Conservation (phyloP, 768 basidiomycete species). For the Sporobolomyces phaffii region DNA sequence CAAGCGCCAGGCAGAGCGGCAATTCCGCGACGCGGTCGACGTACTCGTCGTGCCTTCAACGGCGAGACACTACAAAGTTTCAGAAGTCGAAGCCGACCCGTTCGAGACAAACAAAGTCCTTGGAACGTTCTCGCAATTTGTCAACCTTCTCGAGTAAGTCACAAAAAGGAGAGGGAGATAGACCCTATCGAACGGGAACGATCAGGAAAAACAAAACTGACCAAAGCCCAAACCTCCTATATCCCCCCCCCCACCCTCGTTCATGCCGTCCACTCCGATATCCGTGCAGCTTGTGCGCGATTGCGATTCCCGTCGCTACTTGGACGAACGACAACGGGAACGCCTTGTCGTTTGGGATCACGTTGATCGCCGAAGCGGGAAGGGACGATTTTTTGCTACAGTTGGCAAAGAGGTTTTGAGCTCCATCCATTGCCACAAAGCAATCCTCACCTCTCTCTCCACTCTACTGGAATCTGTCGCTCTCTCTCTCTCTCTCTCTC, state of each 20-base stretch:
- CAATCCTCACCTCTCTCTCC: too few species aligned
- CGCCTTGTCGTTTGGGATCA: slow-evolving; percentile 12
- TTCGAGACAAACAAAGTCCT: slow-evolving; percentile 10
- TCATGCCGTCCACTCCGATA: neutral
- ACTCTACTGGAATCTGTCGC: too few species aligned
- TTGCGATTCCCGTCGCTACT: neutral
- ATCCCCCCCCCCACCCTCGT: too few species aligned
- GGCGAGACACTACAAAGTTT: neutral
- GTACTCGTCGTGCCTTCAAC: slow-evolving; percentile 7
- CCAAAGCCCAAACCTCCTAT: too few species aligned
- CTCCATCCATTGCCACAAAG: too few species aligned
- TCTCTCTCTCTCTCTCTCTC: too few species aligned
- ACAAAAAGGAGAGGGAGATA: too few species aligned
- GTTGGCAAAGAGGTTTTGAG: slow-evolving; percentile 3
- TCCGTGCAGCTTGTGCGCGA: neutral
- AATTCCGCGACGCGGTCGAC: neutral
- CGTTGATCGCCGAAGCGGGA: slow-evolving; percentile 1
- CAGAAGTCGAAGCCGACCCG: slow-evolving; percentile 11
- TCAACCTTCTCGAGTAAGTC: slow-evolving; percentile 10
- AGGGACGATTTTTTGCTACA: slow-evolving; percentile 3
- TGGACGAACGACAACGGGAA: neutral
- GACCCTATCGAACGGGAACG: too few species aligned
- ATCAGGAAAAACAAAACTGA: too few species aligned
- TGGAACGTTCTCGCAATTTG: slow-evolving; percentile 12
- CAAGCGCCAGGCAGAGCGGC: neutral